These are phyloP conservation scores for Quercus suber DNA, from an alignment of 306 rosid genomes.

Conservation along the genomic window DNA sequence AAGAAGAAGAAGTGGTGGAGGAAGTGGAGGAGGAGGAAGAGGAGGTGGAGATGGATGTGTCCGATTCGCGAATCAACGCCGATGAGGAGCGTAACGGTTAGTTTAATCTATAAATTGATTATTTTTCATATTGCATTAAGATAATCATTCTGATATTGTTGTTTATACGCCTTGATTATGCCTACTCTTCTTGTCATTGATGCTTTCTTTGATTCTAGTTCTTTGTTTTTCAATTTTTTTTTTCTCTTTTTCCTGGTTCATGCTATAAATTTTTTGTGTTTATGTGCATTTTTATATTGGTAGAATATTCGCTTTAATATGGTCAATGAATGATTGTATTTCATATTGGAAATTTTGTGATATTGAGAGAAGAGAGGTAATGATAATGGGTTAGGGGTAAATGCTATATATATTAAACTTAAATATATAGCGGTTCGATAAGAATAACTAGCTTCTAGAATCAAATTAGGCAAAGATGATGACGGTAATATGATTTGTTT, in stretches of 20 bases:
- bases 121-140: not conserved
- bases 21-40: slow-evolving; percentile 11
- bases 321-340: not conserved
- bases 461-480: not conserved
- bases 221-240: not conserved
- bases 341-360: not conserved
- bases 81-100: slow-evolving; percentile 30
- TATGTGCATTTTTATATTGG: not conserved
- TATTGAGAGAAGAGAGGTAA: not conserved
- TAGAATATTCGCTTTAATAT: not conserved
- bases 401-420: not conserved
- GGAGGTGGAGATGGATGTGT: slow-evolving; percentile 19
- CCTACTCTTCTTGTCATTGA: not conserved
- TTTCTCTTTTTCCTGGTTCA: not conserved
- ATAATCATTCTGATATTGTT: not conserved
- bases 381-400: not conserved
- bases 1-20: not conserved
- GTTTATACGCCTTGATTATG: not conserved
- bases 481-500: not conserved
- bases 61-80: slow-evolving; percentile 23
- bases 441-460: not conserved
- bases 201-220: not conserved
- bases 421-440: not conserved
- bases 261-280: not conserved
- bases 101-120: not conserved